Conservation (phyloP, 2,329 filamentous ascomycete species). For the Tolypocladium sp. region DNA sequence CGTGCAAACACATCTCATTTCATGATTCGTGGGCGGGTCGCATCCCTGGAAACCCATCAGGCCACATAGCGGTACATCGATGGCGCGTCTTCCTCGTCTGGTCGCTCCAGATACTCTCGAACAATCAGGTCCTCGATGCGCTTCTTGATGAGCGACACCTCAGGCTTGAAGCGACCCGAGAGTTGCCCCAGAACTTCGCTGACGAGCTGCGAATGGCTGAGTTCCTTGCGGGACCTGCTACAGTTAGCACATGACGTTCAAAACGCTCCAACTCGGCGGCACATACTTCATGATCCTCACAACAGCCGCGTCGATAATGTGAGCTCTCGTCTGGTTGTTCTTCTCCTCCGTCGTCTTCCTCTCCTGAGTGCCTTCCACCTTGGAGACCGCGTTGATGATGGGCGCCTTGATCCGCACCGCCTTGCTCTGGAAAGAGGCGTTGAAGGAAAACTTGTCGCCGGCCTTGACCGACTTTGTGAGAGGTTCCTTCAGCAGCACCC, state of each 20-base stretch:
- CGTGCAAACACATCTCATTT: neutral
- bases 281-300: conserved; percentile 81
- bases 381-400: conserved; percentile 71
- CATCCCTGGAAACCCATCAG: conserved; percentile 24
- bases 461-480: conserved; percentile 68
- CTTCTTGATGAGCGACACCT: conserved; percentile 69
- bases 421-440: conserved; percentile 71
- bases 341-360: conserved; percentile 65
- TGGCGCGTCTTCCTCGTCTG: conserved; percentile 53
- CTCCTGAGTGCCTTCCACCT: conserved; percentile 68
- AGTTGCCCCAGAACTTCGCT: conserved; percentile 66
- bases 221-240: conserved; percentile 62
- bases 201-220: conserved; percentile 59
- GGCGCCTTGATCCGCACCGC: conserved; percentile 84
- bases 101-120: conserved; percentile 67
- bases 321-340: conserved; percentile 62
- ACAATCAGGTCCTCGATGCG: conserved; percentile 71
- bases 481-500: conserved; percentile 72
- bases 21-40: neutral
- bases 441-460: conserved; percentile 74
- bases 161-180: conserved; percentile 61
- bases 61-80: conserved; percentile 66
- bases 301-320: conserved; percentile 67
- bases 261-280: neutral
- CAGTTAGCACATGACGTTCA: neutral